These are phyloP conservation scores for Jamesozyma piceae DNA, from an alignment of 805 yeast species.

Conservation along the genomic window DNA sequence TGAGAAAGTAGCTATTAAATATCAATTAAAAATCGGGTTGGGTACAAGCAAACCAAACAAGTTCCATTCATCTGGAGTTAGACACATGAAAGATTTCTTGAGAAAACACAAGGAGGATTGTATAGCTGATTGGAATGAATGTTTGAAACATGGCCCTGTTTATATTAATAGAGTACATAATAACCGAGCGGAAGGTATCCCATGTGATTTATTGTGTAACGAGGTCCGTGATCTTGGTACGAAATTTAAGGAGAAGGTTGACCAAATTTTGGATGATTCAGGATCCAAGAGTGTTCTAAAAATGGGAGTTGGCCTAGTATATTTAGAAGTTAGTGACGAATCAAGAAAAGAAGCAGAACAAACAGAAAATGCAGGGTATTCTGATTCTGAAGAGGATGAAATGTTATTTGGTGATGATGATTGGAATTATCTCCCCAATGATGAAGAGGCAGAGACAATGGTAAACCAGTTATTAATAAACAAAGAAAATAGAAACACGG, in stretches of 20 bases:
- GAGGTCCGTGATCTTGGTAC: constrained; percentile 8
- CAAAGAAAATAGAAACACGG: too few relatives aligned
- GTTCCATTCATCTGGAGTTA: constrained; percentile 17
- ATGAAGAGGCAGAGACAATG: neutral
- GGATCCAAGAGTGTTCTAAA: constrained; percentile 17
- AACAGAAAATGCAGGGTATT: constrained; percentile 1
- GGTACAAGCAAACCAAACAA: constrained; percentile 13
- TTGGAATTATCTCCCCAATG: neutral
- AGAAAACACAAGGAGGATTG: constrained; percentile 14
- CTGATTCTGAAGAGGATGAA: constrained; percentile 1
- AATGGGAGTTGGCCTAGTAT: constrained; percentile 17
- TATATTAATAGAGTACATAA: constrained; percentile 14
- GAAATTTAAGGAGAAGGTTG: constrained; percentile 16
- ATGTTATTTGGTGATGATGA: neutral
- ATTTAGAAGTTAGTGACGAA: constrained; percentile 17
- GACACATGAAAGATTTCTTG: constrained; percentile 13
- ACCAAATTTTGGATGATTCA: constrained; percentile 13
- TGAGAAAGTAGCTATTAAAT: constrained; percentile 16
- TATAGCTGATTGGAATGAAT: constrained; percentile 20
- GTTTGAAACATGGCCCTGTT: constrained; percentile 17
- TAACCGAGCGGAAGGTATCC: constrained; percentile 16
- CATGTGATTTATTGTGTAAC: constrained; percentile 17
- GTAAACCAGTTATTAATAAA: too few relatives aligned
- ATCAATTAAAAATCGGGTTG: constrained; percentile 21
- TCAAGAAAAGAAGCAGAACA: constrained; percentile 4